Evolutionary conservation across 805 yeast genomes (phyloP), one percentile per base, ranked within the genome.

Genomic region (Grigorovia transvaalensis): DNA sequence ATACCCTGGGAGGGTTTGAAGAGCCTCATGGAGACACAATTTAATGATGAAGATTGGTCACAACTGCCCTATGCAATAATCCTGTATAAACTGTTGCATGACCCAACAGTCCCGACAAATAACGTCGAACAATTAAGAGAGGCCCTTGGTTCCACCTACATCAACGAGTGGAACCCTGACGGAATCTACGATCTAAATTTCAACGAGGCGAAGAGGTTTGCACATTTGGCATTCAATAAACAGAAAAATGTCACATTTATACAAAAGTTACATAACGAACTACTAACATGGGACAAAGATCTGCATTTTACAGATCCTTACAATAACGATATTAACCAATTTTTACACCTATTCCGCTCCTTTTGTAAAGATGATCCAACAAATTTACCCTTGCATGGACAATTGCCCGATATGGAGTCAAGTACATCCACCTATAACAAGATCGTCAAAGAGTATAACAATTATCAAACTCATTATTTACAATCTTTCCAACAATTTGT

Each of bases 361-460:
- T 57, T 48, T 29, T 9, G 54, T 41, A 20, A 47, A n/a, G 11
- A 19, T 4, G 50, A 47, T 18, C 41, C 44, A 13, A 35, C 46
- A 17, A 13, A 45, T 11, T 41, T 50, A n/a, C 96, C 96, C 0
- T 66, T 88, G 1, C 74, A 83, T 2, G 96, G 95, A 0, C 75
- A 71, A 0, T 62, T 90, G 6, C 96, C 96, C 0, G 98, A 90
- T 64, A 91, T 91, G 96, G 84, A 86, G 19, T 79, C 96, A 0
- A 80, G 81, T 54, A 83, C 96, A 0, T 65, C 68, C 9, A 72
- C 72, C 51, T 91, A 85, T 63, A 71, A 84, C 2, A 64, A 60
- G 9, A 66, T 91, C 41, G 85, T 82, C 62, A 60, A 60, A 0
- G 58, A 88, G 2, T 91, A 87, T 61, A 64, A 74, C 17, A 68